phyloP scores from a whole-genome alignment of 495 filamentous ascomycete species.

The Aspergillus bertholletiae region DNA sequence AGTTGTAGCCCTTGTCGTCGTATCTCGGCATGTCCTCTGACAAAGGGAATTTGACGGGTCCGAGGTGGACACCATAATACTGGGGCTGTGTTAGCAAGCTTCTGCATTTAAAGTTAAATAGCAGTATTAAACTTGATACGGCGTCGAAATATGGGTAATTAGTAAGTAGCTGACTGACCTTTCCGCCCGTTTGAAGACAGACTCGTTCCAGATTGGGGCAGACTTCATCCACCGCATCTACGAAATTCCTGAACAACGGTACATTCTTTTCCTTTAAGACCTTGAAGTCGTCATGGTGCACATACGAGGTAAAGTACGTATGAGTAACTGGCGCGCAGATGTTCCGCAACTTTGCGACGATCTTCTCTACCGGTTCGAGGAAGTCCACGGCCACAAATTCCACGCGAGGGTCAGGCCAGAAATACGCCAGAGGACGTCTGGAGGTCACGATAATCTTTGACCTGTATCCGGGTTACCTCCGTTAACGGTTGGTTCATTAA shows the following conservation, averaged over 20 bases:
- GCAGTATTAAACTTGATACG: too few species aligned
- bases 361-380: constrained; percentile 10
- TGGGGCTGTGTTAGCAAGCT: constrained; percentile 4
- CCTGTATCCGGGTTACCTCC: constrained; percentile 1
- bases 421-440: constrained; percentile 15
- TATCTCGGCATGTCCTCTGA: constrained; percentile 24
- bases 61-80: constrained; percentile 31
- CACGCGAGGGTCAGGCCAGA: constrained; percentile 20
- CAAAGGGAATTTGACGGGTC: constrained; percentile 22
- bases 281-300: constrained; percentile 29
- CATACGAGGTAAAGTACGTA: constrained; percentile 27
- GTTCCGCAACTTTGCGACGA: constrained; percentile 6
- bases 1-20: constrained; percentile 24
- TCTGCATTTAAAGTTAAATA: neutral
- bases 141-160: too few species aligned
- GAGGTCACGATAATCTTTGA: constrained; percentile 26
- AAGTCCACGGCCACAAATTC: constrained; percentile 21
- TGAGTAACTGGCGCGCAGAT: constrained; percentile 24
- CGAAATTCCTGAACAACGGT: constrained; percentile 28
- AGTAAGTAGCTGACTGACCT: constrained; percentile 10
- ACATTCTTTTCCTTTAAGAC: constrained; percentile 17
- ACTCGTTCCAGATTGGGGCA: constrained; percentile 16
- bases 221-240: constrained; percentile 18
- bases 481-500: neutral
- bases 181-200: constrained; percentile 25